Evolutionary conservation across 305 asterid species (phyloP), one percentile per base, ranked within the genome.

Genomic region (Fraxinus platypoda): DNA sequence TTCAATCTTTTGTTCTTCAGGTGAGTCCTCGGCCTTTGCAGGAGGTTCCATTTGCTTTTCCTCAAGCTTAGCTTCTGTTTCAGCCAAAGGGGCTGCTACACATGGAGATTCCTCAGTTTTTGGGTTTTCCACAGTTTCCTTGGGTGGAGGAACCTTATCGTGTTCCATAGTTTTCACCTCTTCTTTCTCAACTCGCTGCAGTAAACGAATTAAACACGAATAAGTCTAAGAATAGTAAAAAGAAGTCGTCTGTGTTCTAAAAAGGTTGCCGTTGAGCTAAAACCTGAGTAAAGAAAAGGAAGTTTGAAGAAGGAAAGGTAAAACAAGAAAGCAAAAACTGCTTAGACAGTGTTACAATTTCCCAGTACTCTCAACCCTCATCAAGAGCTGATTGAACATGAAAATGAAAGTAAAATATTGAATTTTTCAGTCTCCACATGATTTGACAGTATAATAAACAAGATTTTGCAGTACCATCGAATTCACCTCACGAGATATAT

Each of bases 101-200:
- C 76, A 77, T 8, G 83, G 62, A 38, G 86, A 30, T 62, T 78
- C 90, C 74, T 81, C 90, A 19, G 85, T 76, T 83, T 86, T 86
- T 21, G 83, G 83, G 77, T 33, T 81, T 74, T 70, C 86, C 71
- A 49, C 82, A 25, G 78, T 80, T 82, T 75, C 92, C 75, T 87
- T 81, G 7, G 74, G 78, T 23, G 85, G 86, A 75, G 87, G 21
- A 77, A 78, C 88, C 78, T 8, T 76, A 70, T 86, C 90, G 78
- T 78, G 82, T 81, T 86, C 94, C 78, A 82, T 79, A 28, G 72
- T 82, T 82, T 88, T 89, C 68, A 80, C 84, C 86, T 86, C 90
- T 75, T 81, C 88, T 86, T 91, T 89, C 81, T 82, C 92, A 49
- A 86, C 89, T 85, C 85, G 89, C 95, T 91, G 90, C 84, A 57